A percentile compares a stretch with the other conserved stretches of the same genome.
phyloP scores from a whole-genome alignment of 2,329 filamentous ascomycete genomes.

The Colletotrichum nymphaeae region DNA sequence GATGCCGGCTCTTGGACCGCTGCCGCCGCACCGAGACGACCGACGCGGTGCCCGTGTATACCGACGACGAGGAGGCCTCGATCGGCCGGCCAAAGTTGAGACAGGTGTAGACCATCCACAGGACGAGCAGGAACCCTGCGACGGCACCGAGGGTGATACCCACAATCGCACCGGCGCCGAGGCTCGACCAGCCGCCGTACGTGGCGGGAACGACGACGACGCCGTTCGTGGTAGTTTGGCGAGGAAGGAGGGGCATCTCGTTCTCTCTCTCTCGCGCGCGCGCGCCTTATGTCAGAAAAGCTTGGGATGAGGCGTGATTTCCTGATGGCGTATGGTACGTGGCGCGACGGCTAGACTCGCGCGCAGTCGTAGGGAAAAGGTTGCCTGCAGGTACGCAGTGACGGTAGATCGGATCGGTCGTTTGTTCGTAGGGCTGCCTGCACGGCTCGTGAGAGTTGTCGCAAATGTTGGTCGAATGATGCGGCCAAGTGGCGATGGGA shows the following conservation, averaged over 20 bases:
- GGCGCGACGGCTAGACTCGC: neutral
- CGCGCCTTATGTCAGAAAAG: neutral
- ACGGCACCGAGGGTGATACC: conserved; percentile 59
- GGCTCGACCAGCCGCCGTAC: conserved; percentile 48
- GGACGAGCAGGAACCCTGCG: conserved; percentile 62
- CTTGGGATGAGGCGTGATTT: neutral
- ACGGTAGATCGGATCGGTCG: neutral
- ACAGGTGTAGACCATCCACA: conserved; percentile 63
- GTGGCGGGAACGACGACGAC: conserved; percentile 48
- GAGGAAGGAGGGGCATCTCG: conserved; percentile 26
- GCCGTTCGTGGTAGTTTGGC: conserved; percentile 30
- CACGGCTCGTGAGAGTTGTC: conserved; percentile 2
- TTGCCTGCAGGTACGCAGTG: neutral
- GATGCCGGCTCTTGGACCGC: conserved; percentile 30
- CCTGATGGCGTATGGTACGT: neutral
- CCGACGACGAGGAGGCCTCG: conserved; percentile 32
- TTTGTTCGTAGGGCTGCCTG: conserved; percentile 7
- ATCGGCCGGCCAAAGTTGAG: conserved; percentile 55
- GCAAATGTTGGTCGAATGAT: conserved; percentile 6
- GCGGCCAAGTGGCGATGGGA: neutral
- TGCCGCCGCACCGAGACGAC: conserved; percentile 37
- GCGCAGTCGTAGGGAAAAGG: conserved; percentile 7
- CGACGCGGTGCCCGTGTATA: conserved; percentile 38
- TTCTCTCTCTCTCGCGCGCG: neutral
- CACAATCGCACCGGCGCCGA: conserved; percentile 54